Evolutionary conservation across 2,329 filamentous ascomycete species (phyloP).

Genomic region (Pyrenophora graminea): DNA sequence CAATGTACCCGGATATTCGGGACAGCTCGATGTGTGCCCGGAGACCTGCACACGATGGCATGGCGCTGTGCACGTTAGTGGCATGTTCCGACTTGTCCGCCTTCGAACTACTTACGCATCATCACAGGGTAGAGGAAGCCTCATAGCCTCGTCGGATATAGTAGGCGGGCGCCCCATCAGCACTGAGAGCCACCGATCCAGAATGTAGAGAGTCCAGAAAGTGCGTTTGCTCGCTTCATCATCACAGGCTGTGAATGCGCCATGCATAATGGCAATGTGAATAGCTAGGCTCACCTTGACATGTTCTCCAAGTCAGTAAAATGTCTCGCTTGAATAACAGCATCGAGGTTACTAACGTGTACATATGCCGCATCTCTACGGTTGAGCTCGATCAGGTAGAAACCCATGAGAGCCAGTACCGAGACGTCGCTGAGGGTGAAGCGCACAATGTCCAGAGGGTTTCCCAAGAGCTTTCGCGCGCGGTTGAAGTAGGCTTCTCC

Average conservation of each 20-base stretch:
- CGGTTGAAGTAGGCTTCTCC: constrained; percentile 34
- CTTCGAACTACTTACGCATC: constrained; percentile 21
- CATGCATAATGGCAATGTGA: constrained; percentile 33
- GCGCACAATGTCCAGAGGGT: constrained; percentile 31
- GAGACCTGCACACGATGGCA: constrained; percentile 30
- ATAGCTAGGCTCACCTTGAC: constrained; percentile 22
- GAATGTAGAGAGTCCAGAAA: constrained; percentile 34
- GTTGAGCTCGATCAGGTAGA: constrained; percentile 37
- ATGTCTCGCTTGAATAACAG: no score
- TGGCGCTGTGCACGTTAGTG: constrained; percentile 19
- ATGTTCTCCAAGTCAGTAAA: neutral
- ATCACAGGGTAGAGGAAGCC: constrained; percentile 27
- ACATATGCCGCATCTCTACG: constrained; percentile 34
- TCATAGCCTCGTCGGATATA: constrained; percentile 32
- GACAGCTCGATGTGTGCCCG: constrained; percentile 31
- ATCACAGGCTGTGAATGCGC: constrained; percentile 22
- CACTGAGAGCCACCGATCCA: constrained; percentile 35
- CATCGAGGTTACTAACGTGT: constrained; percentile 20
- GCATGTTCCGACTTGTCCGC: neutral
- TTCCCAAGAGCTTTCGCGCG: constrained; percentile 30
- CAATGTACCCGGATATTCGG: constrained; percentile 29
- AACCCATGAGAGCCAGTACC: constrained; percentile 32
- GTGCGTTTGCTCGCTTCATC: constrained; percentile 28
- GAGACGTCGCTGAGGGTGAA: constrained; percentile 32
- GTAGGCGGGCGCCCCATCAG: constrained; percentile 34